Evolutionary conservation across 495 filamentous ascomycete genomes (phyloP).

Genomic region (Tuber magnatum): DNA sequence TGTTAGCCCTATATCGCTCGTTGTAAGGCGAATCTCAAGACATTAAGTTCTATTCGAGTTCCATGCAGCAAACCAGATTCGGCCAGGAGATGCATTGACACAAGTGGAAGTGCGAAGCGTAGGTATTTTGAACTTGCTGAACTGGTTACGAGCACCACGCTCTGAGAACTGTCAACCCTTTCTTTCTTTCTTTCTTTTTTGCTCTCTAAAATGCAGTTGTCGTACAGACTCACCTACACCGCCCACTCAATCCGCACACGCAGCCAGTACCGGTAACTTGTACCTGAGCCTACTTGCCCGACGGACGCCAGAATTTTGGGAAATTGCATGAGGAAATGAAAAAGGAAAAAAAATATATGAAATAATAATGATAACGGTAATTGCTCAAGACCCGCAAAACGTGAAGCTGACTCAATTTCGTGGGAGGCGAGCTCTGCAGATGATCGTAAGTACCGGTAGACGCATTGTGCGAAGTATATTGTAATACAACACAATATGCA

Average conservation of each 20-base stretch:
- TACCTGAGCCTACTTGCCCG: neutral
- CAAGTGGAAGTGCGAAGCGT: constrained; percentile 1
- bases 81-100: neutral
- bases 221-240: neutral
- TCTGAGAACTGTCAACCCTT: neutral
- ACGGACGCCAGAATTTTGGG: neutral
- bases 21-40: neutral
- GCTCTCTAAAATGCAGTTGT: neutral
- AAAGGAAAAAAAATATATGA: neutral
- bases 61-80: neutral
- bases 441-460: neutral
- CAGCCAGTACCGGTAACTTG: neutral
- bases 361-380: neutral
- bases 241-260: neutral
- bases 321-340: neutral
- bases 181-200: neutral
- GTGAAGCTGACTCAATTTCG: constrained; percentile 3
- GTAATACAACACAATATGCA: neutral
- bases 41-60: neutral
- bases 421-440: neutral
- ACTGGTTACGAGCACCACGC: neutral
- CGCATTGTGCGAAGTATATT: neutral
- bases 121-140: neutral
- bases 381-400: neutral
- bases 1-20: constrained; percentile 1